Base-by-base conservation (phyloP, 2,329 filamentous ascomycete genomes). In the Ilyonectria destructans region DNA sequence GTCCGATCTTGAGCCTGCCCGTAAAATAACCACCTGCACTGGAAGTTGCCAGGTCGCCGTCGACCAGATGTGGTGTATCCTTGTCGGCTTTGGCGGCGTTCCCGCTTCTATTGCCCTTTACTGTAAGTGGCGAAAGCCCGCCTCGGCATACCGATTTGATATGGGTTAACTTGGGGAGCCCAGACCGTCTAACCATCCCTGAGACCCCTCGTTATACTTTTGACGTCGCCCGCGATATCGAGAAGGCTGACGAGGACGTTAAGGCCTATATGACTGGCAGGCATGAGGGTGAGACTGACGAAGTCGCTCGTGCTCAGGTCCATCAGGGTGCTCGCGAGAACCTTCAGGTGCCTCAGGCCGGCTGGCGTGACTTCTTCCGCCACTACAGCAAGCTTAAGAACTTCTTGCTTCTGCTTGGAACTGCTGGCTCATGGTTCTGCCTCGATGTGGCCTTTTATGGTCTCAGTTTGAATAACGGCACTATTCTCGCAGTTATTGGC, bases 171-270 rank as follows among this genome's bases (percentile, higher is more conserved):
- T 2, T 48, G 23, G 23, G 23, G 23, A 4, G 4, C 9, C 7
- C 17, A 82, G 81, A 82, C 75, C 91, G 92, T 75, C 84, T 96
- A 4, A 96, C 93, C 59, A 96, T 97, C 72, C 94, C 94, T 23
- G 94, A 97, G 83, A 96, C 93, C 37, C 93, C 94, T 58, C 92
- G 94, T 31, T 97, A 96, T 83, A 96, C 94, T 29, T 96, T 96
- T 74, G 93, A 96, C 77, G 89, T 96, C 23, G 87, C 90, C 58
- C 90, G 89, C 49, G 93, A 96, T 76, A 86, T 94, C 45, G 88
- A 93, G 75, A 91, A 94, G 83, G 94, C 89, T 46, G 87, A 90
- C 60, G 89, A 89, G 52, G 93, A 96, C 71, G 88, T 92, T 72
- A 88, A 90, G 77, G 90, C 91, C n/a, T 96, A 96, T 81, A 88